Evolutionary conservation across 1,284 basidiomycete genomes (phyloP), one percentile per base, ranked within the genome.

Genomic region (Cryptococcus sp.): DNA sequence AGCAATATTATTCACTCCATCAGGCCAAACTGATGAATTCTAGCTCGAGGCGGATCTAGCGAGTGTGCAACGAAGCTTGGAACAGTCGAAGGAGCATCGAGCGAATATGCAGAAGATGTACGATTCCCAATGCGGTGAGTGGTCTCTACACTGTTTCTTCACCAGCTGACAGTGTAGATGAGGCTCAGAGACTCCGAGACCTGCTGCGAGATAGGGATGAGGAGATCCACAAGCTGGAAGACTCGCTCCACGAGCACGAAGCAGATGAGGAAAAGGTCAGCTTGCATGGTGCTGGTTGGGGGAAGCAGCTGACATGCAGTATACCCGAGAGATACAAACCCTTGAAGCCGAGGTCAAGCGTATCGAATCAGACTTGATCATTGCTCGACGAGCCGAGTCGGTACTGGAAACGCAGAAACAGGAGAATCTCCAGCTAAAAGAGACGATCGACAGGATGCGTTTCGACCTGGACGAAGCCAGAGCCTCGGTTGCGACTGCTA

Each of bases 401-500:
- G 79, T 82, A 51, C 78, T 93, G 31, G 87, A 91, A 49, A 84
- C 85, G 57, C 89, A 93, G 74, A 92, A 91, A 73, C 86, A 88
- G 62, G 88, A 93, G 76, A 94, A 93, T 61, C 65, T 92, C 55
- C 74, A 87, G 65, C 77, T 93, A 53, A 92, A 91, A 66, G 90
- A 94, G 76, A 93, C 90, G 0, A 93, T 94, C 58, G 89, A 93
- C 66, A 80, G 89, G 28, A 82, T 93, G 79, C 78, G 86, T 28
- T 90, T 84, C 58, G 90, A 94, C 60, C 82, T 93, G 77, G 90
- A 93, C 59, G 88, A 92, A 71, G 80, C 92, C 74, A 78, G 87
- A 39, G 58, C 63, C 1, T 80, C 53, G 9, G 59, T 52, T 18
- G 58, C 72, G 53, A 80, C 75, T 49, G 63, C 68, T 5, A 69